Evolutionary conservation across 306 rosid genomes (phyloP).

Genomic region (Dryas drummondii): DNA sequence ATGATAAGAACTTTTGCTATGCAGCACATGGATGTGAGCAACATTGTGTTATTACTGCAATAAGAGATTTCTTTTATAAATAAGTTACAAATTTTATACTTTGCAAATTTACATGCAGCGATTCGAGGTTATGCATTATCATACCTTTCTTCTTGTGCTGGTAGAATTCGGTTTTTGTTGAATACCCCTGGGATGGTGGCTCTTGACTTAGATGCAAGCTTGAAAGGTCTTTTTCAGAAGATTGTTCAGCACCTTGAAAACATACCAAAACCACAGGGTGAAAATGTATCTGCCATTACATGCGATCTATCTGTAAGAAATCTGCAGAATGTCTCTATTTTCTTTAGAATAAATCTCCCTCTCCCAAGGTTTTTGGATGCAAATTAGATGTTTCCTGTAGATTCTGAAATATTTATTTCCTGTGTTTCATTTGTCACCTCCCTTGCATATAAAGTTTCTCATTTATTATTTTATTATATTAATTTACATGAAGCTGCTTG

Average conservation of each 20-base stretch:
- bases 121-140: conserved; percentile 95
- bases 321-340: conserved; percentile 23
- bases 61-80: not conserved
- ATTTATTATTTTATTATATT: not conserved
- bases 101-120: conserved; percentile 61
- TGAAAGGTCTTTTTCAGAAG: conserved; percentile 75
- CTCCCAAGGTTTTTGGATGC: not conserved
- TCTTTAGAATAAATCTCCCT: conserved; percentile 5
- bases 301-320: conserved; percentile 74
- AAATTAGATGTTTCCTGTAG: not conserved
- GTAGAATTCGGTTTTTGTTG: conserved; percentile 89
- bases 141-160: conserved; percentile 90
- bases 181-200: conserved; percentile 99
- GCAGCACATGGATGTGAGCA: not conserved
- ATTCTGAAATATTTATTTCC: not conserved
- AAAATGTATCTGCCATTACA: conserved; percentile 80
- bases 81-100: not conserved
- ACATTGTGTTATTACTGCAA: not conserved
- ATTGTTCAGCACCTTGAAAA: conserved; percentile 87
- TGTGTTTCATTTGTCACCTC: conserved; percentile 8
- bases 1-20: not conserved
- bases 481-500: not conserved
- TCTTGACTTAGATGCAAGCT: conserved; percentile 81
- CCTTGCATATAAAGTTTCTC: not conserved
- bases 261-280: conserved; percentile 93